Evolutionary conservation across 306 rosid species (phyloP).

Genomic region (Cicer bijugum): DNA sequence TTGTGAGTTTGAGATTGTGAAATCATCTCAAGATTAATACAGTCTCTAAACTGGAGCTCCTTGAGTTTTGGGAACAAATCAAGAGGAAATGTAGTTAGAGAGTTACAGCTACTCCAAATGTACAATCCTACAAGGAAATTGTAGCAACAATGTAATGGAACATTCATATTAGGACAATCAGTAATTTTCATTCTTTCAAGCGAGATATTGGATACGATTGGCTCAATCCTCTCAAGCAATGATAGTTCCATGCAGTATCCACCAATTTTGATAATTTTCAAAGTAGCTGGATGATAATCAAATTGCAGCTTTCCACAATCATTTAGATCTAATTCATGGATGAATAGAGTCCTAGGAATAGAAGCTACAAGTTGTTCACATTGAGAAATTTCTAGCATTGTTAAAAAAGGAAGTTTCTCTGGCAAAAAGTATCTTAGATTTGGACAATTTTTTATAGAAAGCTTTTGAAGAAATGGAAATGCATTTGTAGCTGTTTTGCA

Average conservation of each 20-base stretch:
- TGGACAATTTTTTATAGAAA: not conserved
- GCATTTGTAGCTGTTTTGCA: not conserved
- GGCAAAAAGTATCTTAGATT: constrained; percentile 27
- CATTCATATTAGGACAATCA: not conserved
- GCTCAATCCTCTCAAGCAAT: constrained; percentile 23
- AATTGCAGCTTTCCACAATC: constrained; percentile 11
- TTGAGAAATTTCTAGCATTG: not conserved
- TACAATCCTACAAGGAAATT: not conserved
- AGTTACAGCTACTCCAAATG: not conserved
- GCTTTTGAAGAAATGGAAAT: constrained; percentile 29
- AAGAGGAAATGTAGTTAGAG: constrained; percentile 19
- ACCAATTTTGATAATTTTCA: not conserved
- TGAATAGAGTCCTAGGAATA: not conserved
- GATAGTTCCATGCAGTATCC: constrained; percentile 15
- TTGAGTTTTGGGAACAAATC: constrained; percentile 34
- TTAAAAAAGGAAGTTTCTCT: constrained; percentile 15
- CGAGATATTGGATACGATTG: not conserved
- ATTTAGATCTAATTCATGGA: not conserved
- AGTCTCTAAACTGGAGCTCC: rapidly evolving
- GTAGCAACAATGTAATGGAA: not conserved
- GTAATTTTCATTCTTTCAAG: not conserved
- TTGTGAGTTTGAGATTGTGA: not conserved
- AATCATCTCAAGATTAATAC: constrained; percentile 22
- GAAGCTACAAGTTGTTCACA: constrained; percentile 9
- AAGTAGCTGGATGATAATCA: not conserved